Conservation (phyloP, 352 stramenopile species). For the Phytophthora europaea region DNA sequence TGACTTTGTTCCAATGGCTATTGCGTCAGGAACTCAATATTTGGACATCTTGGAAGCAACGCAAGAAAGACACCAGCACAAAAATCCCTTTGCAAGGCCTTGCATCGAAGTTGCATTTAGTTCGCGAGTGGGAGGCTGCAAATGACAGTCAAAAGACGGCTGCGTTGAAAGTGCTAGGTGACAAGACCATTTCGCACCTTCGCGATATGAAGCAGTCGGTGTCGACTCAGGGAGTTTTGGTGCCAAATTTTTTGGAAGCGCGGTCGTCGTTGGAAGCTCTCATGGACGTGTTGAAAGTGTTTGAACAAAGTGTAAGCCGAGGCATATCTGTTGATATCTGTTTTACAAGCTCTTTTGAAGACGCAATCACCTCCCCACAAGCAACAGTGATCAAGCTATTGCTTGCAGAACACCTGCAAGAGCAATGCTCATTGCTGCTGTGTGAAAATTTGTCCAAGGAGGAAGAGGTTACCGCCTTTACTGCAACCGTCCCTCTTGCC, state of each 20-base stretch:
- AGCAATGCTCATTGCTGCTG: constrained; percentile 74
- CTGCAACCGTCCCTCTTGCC: neutral
- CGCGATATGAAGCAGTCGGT: constrained; percentile 22
- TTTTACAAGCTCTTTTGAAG: constrained; percentile 58
- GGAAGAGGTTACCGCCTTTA: constrained; percentile 32
- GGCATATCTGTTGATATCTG: constrained; percentile 36
- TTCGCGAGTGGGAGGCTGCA: constrained; percentile 57
- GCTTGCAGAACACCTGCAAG: constrained; percentile 80
- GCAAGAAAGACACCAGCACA: constrained; percentile 33
- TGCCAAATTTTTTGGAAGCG: constrained; percentile 18
- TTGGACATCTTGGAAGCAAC: constrained; percentile 65
- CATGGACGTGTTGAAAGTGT: constrained; percentile 24
- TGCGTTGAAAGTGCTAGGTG: constrained; percentile 29
- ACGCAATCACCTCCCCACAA: constrained; percentile 56
- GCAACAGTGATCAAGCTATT: constrained; percentile 67
- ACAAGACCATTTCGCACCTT: constrained; percentile 32
- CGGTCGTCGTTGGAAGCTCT: constrained; percentile 38
- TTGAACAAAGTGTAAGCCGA: constrained; percentile 9
- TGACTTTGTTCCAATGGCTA: neutral
- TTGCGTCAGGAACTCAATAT: constrained; percentile 71
- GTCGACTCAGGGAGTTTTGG: constrained; percentile 1
- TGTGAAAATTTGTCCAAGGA: constrained; percentile 61
- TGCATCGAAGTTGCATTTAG: constrained; percentile 58
- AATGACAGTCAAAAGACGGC: constrained; percentile 20
- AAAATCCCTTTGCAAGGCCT: constrained; percentile 62